Evolutionary conservation across 2,329 filamentous ascomycete genomes (phyloP).

Genomic region (Scopulariopsis brevicaulis): DNA sequence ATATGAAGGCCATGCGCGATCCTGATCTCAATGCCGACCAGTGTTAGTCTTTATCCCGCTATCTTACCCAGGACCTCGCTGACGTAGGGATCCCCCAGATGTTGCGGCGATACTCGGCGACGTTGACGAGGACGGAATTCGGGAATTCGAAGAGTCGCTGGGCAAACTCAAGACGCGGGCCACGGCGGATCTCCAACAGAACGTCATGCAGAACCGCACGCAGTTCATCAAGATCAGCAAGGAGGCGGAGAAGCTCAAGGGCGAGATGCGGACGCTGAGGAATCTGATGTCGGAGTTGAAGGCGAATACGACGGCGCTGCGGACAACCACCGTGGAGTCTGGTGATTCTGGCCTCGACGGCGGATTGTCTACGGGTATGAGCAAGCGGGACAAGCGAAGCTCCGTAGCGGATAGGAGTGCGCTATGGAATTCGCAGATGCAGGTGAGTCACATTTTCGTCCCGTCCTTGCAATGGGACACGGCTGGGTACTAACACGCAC

Average conservation of each 20-base stretch:
- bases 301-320: constrained; percentile 56
- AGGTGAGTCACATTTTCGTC: constrained; percentile 24
- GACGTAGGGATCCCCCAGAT: constrained; percentile 23
- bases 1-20: constrained; percentile 68
- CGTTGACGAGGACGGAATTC: constrained; percentile 78
- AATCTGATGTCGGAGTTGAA: constrained; percentile 91
- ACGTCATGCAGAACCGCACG: constrained; percentile 90
- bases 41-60: constrained; percentile 36
- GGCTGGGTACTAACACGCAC: neutral
- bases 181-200: constrained; percentile 79
- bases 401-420: constrained; percentile 65
- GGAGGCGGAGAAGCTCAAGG: constrained; percentile 94
- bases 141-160: constrained; percentile 66
- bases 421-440: constrained; percentile 59
- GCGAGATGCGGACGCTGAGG: constrained; percentile 83
- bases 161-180: constrained; percentile 69
- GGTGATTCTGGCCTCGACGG: constrained; percentile 30
- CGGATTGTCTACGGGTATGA: constrained; percentile 41
- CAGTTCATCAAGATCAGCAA: constrained; percentile 99
- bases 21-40: constrained; percentile 70
- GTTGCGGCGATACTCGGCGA: constrained; percentile 66
- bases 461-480: neutral
- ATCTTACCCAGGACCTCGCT: neutral
- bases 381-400: constrained; percentile 73
- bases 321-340: constrained; percentile 35